Conservation (phyloP, 176 grass and related monocot species). For the Lolium perenne region DNA sequence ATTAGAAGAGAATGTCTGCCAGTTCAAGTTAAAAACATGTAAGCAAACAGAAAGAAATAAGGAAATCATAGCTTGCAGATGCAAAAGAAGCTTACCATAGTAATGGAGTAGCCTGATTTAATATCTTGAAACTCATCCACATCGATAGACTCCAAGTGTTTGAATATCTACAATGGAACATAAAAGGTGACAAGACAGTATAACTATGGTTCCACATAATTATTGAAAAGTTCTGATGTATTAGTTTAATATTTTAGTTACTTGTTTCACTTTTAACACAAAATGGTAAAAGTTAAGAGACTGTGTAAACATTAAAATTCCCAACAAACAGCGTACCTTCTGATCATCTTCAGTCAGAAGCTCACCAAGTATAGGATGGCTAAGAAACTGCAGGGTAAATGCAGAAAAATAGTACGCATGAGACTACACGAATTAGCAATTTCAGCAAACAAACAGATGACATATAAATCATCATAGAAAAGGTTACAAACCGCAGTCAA, state of each 20-base stretch:
- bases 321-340: conserved; percentile 50
- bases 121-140: conserved; percentile 87
- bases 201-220: neutral
- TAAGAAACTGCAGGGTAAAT: conserved; percentile 70
- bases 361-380: conserved; percentile 80
- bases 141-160: conserved; percentile 74
- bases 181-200: conserved; percentile 14
- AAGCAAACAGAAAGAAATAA: conserved; percentile 37
- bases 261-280: neutral
- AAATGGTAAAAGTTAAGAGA: neutral
- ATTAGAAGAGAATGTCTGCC: conserved; percentile 75
- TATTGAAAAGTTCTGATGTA: neutral
- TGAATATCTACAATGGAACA: conserved; percentile 72
- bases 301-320: neutral
- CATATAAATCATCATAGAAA: conserved; percentile 18
- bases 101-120: conserved; percentile 86
- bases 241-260: neutral
- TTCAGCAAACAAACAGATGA: neutral
- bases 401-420: conserved; percentile 1
- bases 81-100: conserved; percentile 59
- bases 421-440: conserved; percentile 13
- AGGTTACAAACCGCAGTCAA: conserved; percentile 71
- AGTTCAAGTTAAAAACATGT: conserved; percentile 39
- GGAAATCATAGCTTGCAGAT: neutral
- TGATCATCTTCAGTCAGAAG: conserved; percentile 82